Evolutionary conservation across 140 eudicot genomes (phyloP).

Genomic region (Stevia rebaudiana): DNA sequence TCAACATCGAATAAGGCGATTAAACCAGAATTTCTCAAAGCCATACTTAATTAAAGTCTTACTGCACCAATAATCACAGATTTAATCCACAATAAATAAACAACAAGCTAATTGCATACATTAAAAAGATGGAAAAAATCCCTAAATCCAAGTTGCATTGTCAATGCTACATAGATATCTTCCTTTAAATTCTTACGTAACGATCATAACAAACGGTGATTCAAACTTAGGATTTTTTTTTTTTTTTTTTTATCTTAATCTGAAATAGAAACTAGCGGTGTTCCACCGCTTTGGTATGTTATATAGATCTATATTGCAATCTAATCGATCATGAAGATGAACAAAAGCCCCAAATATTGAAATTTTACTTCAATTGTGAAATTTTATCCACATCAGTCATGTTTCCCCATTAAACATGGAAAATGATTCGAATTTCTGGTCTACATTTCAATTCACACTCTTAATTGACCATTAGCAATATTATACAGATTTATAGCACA

Average conservation of each 20-base stretch:
- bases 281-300: background rate
- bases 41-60: constrained; percentile 37
- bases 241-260: background rate
- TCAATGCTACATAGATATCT: background rate
- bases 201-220: constrained; percentile 1
- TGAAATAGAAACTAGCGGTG: background rate
- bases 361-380: background rate
- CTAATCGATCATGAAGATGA: background rate
- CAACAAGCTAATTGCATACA: background rate
- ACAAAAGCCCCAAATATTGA: background rate
- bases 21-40: constrained; percentile 58
- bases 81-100: constrained; percentile 10
- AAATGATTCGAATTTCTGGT: background rate
- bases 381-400: background rate
- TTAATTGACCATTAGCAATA: constrained; percentile 8
- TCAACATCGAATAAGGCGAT: constrained; percentile 95
- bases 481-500: constrained; percentile 8
- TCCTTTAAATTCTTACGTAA: background rate
- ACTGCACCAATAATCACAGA: constrained; percentile 25
- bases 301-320: constrained; percentile 13
- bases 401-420: background rate
- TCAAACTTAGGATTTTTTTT: background rate
- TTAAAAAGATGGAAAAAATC: background rate
- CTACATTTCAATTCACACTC: background rate
- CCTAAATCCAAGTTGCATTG: constrained; percentile 1